phyloP scores from a whole-genome alignment of 306 rosid species.

The Corylus americana region DNA sequence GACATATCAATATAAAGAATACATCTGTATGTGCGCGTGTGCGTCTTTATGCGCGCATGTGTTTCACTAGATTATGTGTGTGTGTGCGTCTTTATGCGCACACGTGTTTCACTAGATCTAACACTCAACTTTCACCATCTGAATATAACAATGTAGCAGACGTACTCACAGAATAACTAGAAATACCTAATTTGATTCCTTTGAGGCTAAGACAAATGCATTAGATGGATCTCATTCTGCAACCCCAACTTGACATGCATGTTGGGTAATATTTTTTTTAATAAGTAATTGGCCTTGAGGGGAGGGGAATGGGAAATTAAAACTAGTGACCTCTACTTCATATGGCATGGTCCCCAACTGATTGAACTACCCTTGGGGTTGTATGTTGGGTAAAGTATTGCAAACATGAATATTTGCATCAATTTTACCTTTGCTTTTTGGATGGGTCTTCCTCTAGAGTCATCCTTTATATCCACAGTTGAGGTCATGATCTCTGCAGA shows the following conservation, averaged over 20 bases:
- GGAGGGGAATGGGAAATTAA: too few relatives aligned
- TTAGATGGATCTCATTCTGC: not conserved
- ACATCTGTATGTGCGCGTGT: not conserved
- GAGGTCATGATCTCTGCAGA: constrained; percentile 58
- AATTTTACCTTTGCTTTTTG: constrained; percentile 48
- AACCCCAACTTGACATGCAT: not conserved
- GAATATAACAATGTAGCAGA: constrained; percentile 1
- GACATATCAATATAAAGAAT: not conserved
- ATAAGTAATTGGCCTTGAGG: too few relatives aligned
- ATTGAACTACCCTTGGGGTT: too few relatives aligned
- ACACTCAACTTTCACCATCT: constrained; percentile 32
- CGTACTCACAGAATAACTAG: not conserved
- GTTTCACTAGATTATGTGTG: not conserved
- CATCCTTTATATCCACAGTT: constrained; percentile 66
- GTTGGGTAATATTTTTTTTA: not conserved
- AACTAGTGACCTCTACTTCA: too few relatives aligned
- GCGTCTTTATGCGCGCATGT: not conserved
- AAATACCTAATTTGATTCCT: not conserved
- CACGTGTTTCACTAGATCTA: not conserved
- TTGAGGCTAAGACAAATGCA: not conserved
- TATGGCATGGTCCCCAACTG: too few relatives aligned
- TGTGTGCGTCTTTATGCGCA: not conserved
- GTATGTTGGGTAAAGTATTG: not conserved
- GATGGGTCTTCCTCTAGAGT: constrained; percentile 60
- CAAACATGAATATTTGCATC: not conserved